Base-by-base conservation (phyloP, 345 rosid species). In the Pugionium cornutum region DNA sequence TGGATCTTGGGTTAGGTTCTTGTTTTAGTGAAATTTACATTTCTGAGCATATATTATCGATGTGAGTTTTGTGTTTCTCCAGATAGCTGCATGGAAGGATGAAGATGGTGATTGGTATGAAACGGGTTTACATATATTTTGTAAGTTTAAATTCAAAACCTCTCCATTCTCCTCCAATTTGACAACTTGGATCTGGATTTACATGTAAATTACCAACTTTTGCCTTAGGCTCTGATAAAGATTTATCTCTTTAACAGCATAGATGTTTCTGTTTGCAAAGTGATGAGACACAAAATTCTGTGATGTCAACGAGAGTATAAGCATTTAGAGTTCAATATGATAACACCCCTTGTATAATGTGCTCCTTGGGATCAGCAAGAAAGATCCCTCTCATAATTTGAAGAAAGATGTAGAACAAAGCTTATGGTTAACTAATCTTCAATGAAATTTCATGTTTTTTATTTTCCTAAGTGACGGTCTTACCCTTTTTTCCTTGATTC, bases 41-140 rank as follows among this genome's bases (percentile, higher is more conserved):
- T 4, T 49, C 31, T 4, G 5, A 35, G 27, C 45, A 29, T 2
- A 9, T 53, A 8, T 40, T 74, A 37, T 43, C 6, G 0, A 27
- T 57, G 28, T 48, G 36, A 66, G 51, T 37, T 41, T 66, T 75
- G 52, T 49, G 36, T 60, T 61, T 45, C 51, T 54, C 31, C 67
- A 89, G 97, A 84, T 89, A 66, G 97, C 95, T 73, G 98, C 97
- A 9, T 89, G 98, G 98, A 88, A 85, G 77, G 96, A 89, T 79
- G 83, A 80, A 35, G 91, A 89, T 73, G 97, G 96, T 50, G 97
- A 92, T 70, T 89, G 98, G 92, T 88, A 89, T 32, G 97, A 89
- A 75, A 92, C 96, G 39, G 94, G 97, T 29, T 74, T 92, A 72
- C 98, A 92, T 76, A 89, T 89, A 75, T 92, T 92, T 78, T 92